Percentiles rank a stretch among this genome's conserved stretches.
These are phyloP conservation scores for Solanum medicagineum DNA, from an alignment of 257 asterid genomes.

Conservation along the genomic window DNA sequence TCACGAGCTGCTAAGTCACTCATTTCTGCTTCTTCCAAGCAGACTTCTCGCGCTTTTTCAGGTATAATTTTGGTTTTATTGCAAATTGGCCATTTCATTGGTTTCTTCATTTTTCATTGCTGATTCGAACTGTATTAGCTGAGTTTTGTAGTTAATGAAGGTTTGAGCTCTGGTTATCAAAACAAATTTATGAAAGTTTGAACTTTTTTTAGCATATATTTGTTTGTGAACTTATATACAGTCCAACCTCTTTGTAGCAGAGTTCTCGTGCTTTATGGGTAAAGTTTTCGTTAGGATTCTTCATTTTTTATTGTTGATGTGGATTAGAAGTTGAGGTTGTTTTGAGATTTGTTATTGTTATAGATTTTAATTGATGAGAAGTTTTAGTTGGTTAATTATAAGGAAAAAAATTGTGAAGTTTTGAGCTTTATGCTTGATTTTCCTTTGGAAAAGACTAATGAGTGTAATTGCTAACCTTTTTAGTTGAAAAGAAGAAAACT, in stretches of 20 bases:
- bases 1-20: slow-evolving; percentile 45
- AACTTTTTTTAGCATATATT: no score
- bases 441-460: background rate
- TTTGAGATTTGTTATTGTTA: background rate
- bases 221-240: no score
- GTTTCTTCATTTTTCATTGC: background rate
- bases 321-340: background rate
- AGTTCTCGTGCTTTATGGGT: no score
- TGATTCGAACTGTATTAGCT: background rate
- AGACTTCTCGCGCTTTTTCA: slow-evolving; percentile 52
- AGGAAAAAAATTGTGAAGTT: no score
- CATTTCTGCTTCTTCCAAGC: slow-evolving; percentile 67
- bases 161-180: no score
- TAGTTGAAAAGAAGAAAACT: background rate
- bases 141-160: no score
- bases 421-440: background rate
- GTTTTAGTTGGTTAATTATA: no score
- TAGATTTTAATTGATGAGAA: background rate
- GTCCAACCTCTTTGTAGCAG: no score
- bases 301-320: background rate
- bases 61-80: slow-evolving; percentile 25
- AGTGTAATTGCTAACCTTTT: background rate
- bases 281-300: background rate
- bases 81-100: background rate
- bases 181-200: no score